These are phyloP conservation scores for Knufia fluminis DNA, from an alignment of 2,329 filamentous ascomycete genomes.

Conservation along the genomic window DNA sequence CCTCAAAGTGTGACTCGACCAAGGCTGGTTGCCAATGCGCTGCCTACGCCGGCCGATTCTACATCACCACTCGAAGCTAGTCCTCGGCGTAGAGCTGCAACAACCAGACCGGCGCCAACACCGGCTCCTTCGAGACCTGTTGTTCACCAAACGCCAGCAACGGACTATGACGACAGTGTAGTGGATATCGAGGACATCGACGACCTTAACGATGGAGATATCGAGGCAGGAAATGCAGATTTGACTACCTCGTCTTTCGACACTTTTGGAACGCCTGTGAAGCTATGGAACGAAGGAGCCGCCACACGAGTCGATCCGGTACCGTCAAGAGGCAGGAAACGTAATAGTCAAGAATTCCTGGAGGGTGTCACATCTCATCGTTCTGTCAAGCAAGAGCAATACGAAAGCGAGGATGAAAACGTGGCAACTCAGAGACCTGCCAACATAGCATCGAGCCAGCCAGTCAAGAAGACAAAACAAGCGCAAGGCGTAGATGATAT, in stretches of 20 bases:
- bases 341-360: conserved; percentile 40
- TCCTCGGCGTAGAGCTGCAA: background rate
- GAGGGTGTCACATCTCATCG: background rate
- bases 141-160: conserved; percentile 11
- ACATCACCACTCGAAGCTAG: conserved; percentile 4
- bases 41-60: conserved; percentile 19
- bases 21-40: conserved; percentile 8
- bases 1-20: conserved; percentile 33
- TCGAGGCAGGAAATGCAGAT: conserved; percentile 27
- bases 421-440: background rate
- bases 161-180: conserved; percentile 14
- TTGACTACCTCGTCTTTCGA: conserved; percentile 32
- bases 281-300: conserved; percentile 37
- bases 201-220: conserved; percentile 33
- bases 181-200: conserved; percentile 15
- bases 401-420: background rate
- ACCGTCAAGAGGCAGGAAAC: conserved; percentile 36
- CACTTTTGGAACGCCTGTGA: conserved; percentile 33
- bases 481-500: background rate
- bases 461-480: background rate
- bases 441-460: background rate
- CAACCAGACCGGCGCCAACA: background rate
- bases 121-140: background rate
- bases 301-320: conserved; percentile 30
- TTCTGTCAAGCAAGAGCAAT: background rate